Conservation (phyloP, 2,329 filamentous ascomycete species). For the Podosphaera aphanis region DNA sequence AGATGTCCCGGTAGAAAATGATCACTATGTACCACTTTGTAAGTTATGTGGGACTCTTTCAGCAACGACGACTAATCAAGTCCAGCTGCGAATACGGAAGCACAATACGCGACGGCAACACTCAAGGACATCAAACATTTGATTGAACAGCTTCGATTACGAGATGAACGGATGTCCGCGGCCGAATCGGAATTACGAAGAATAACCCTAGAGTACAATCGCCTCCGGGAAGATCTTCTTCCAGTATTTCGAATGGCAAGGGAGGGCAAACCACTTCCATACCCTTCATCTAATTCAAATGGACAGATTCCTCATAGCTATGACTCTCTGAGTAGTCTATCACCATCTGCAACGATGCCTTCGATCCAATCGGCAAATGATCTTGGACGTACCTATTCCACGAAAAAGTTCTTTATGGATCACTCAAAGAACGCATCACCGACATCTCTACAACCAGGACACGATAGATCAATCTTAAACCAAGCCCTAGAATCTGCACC, state of each 20-base stretch:
- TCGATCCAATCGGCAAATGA: constrained; percentile 27
- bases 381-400: constrained; percentile 50
- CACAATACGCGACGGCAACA: constrained; percentile 65
- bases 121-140: constrained; percentile 82
- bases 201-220: constrained; percentile 69
- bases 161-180: constrained; percentile 71
- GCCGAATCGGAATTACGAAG: constrained; percentile 65
- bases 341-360: constrained; percentile 33
- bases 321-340: constrained; percentile 24
- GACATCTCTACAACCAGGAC: constrained; percentile 44
- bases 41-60: constrained; percentile 19
- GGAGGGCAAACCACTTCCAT: constrained; percentile 69
- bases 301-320: constrained; percentile 23
- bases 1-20: constrained; percentile 70
- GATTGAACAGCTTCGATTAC: constrained; percentile 67
- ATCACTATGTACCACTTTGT: constrained; percentile 88
- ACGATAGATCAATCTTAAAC: constrained; percentile 40
- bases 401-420: constrained; percentile 51
- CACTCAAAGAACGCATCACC: constrained; percentile 57
- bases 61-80: constrained; percentile 6
- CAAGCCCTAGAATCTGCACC: constrained; percentile 44
- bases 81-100: constrained; percentile 68
- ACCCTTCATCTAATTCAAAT: constrained; percentile 12
- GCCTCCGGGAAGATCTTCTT: constrained; percentile 72
- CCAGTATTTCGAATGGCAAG: constrained; percentile 79